phyloP scores from a whole-genome alignment of 2,329 filamentous ascomycete genomes.

The Colletotrichum nymphaeae region DNA sequence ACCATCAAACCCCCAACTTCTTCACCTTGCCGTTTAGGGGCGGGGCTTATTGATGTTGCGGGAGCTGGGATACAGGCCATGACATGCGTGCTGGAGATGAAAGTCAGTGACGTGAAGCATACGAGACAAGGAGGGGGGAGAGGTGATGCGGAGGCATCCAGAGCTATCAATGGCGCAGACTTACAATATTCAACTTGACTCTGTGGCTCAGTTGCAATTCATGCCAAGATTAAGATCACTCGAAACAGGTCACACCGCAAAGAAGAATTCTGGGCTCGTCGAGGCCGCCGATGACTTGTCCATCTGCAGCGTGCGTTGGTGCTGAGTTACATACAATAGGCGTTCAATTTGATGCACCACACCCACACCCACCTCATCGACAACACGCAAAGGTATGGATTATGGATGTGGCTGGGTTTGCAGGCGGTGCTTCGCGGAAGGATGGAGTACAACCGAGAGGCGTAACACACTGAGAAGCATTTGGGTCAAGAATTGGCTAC shows the following conservation, averaged over 20 bases:
- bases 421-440: neutral
- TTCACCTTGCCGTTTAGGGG: neutral
- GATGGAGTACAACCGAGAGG: neutral
- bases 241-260: neutral
- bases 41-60: too few relatives aligned
- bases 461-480: neutral
- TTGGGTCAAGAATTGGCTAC: neutral
- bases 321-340: neutral
- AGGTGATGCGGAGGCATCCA: neutral
- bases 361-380: neutral
- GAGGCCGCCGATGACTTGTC: slow-evolving; percentile 4
- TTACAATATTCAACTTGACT: neutral
- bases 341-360: neutral
- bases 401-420: slow-evolving; percentile 7
- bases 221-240: neutral
- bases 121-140: neutral
- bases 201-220: neutral
- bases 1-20: neutral
- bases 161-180: neutral
- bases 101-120: neutral
- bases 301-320: neutral
- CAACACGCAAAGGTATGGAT: neutral
- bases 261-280: neutral
- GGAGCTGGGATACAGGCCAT: neutral
- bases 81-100: neutral